Conservation (phyloP, 352 stramenopile genomes). For the Pythium utonaiense region DNA sequence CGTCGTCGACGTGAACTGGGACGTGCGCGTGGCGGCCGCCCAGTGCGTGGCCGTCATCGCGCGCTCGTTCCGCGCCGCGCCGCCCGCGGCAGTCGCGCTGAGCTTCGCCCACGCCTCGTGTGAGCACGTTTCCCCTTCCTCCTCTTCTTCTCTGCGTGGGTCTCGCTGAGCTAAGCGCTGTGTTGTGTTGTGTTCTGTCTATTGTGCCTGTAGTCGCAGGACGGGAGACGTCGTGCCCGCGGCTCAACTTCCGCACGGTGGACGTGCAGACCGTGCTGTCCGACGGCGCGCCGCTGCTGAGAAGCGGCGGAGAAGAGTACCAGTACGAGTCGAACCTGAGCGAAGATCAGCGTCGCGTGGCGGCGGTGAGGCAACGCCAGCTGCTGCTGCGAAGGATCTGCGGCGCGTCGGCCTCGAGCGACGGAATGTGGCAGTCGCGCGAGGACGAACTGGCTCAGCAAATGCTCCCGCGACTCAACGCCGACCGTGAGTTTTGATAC, state of each 20-base stretch:
- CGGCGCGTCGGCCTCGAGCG: slow-evolving; percentile 19
- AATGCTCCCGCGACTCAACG: slow-evolving; percentile 63
- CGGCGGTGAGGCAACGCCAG: slow-evolving; percentile 60
- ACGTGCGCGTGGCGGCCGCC: slow-evolving; percentile 65
- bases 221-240: slow-evolving; percentile 30
- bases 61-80: slow-evolving; percentile 28
- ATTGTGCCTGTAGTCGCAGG: slow-evolving; percentile 59
- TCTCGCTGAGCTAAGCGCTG: background rate
- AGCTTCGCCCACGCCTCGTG: slow-evolving; percentile 43
- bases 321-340: slow-evolving; percentile 59
- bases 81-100: slow-evolving; percentile 26
- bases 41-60: slow-evolving; percentile 62
- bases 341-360: slow-evolving; percentile 42
- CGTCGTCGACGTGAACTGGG: slow-evolving; percentile 54
- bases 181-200: background rate
- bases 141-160: too few relatives aligned
- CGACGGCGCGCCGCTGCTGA: slow-evolving; percentile 61
- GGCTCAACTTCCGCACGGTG: slow-evolving; percentile 54
- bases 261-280: slow-evolving; percentile 51
- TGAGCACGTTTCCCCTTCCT: slow-evolving; percentile 23
- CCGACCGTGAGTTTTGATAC: slow-evolving; percentile 44
- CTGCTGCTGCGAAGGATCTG: slow-evolving; percentile 68
- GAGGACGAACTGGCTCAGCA: slow-evolving; percentile 61
- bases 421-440: slow-evolving; percentile 50
- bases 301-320: slow-evolving; percentile 81